Percentiles rank a stretch among this genome's conserved stretches.
Conservation (phyloP, 1,284 basidiomycete species). For the Irpex sp. region DNA sequence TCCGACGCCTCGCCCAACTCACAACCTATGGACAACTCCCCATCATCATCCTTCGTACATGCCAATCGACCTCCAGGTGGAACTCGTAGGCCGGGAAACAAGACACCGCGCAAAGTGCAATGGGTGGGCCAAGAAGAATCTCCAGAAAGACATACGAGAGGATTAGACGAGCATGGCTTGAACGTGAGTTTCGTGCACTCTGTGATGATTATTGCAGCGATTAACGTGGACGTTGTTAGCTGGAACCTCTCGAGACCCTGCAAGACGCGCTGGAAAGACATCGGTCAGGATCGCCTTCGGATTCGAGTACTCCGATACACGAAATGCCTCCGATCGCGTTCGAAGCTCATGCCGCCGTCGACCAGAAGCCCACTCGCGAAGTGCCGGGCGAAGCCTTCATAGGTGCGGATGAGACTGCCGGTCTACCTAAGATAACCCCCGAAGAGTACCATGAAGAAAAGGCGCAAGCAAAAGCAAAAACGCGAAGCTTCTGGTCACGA, state of each 20-base stretch:
- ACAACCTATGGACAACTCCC: background rate
- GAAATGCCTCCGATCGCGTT: conserved; percentile 13
- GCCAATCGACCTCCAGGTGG: conserved; percentile 18
- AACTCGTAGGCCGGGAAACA: conserved; percentile 30
- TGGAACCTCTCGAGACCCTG: conserved; percentile 47
- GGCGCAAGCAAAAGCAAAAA: background rate
- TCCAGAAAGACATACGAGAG: conserved; percentile 24
- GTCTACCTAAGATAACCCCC: conserved; percentile 29
- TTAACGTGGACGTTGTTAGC: conserved; percentile 30
- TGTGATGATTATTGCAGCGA: background rate
- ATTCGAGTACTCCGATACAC: conserved; percentile 4
- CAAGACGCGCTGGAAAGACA: conserved; percentile 40
- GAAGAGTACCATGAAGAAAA: conserved; percentile 22
- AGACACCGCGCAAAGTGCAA: conserved; percentile 47
- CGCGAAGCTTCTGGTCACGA: background rate
- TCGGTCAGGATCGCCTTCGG: conserved; percentile 20
- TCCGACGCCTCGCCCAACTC: background rate
- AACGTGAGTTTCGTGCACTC: conserved; percentile 35
- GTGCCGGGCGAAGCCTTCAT: conserved; percentile 30
- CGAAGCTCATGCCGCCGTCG: conserved; percentile 14
- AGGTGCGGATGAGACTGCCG: conserved; percentile 29
- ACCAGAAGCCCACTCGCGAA: conserved; percentile 15
- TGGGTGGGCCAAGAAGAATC: conserved; percentile 31
- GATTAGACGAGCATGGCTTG: conserved; percentile 43
- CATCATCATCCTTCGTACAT: background rate